phyloP scores from a whole-genome alignment of 1,284 basidiomycete species.

The Wallemia ichthyophaga region DNA sequence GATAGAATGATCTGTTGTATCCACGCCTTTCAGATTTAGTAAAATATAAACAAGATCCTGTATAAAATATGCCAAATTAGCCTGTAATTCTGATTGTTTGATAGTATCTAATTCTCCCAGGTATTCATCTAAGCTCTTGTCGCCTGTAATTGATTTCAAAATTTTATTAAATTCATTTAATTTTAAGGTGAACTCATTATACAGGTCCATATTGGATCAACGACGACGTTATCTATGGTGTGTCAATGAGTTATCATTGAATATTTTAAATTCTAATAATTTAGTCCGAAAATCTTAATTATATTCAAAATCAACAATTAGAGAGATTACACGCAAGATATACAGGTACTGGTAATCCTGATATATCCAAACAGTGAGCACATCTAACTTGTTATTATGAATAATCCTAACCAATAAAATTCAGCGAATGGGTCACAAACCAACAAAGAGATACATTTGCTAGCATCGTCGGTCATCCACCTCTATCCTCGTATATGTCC shows the following conservation, averaged over 20 bases:
- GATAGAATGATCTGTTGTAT: conserved; percentile 43
- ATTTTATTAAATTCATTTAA: conserved; percentile 2
- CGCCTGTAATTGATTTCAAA: not conserved
- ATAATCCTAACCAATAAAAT: conserved; percentile 3
- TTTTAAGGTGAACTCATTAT: conserved; percentile 4
- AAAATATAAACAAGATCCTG: conserved; percentile 54
- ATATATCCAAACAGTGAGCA: conserved; percentile 67
- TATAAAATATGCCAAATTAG: conserved; percentile 38
- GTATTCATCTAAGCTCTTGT: not conserved
- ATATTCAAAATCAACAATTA: conserved; percentile 74
- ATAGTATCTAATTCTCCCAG: conserved; percentile 24
- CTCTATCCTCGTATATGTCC: conserved; percentile 55
- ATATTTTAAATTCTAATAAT: not conserved
- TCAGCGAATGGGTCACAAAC: conserved; percentile 86
- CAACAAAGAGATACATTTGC: conserved; percentile 83
- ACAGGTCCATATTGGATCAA: conserved; percentile 1
- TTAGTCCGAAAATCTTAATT: conserved; percentile 59
- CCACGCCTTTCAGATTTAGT: conserved; percentile 40
- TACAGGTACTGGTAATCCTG: conserved; percentile 82
- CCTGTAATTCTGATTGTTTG: conserved; percentile 48
- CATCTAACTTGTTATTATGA: conserved; percentile 3
- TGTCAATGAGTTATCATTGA: not conserved
- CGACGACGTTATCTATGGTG: conserved; percentile 2
- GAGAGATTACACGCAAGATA: conserved; percentile 87
- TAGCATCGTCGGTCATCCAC: conserved; percentile 69